These are phyloP conservation scores for Aspergillus chevalieri DNA, from an alignment of 2,329 filamentous ascomycete genomes.

Conservation along the genomic window DNA sequence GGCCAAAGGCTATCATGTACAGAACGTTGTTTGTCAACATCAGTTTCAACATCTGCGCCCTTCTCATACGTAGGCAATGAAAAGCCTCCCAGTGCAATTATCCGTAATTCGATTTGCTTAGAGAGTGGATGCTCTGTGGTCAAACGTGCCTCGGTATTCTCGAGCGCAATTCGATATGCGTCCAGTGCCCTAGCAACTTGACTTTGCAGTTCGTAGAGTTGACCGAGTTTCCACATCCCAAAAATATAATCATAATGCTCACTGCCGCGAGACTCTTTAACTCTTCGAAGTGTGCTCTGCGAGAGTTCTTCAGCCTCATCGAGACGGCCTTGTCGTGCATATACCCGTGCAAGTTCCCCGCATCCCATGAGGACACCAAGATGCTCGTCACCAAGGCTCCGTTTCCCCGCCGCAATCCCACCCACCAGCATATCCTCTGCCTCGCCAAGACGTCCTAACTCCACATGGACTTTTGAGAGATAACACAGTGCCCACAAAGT, in stretches of 20 bases:
- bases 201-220: conserved; percentile 6
- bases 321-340: conserved; percentile 11
- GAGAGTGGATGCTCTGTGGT: conserved; percentile 7
- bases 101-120: conserved; percentile 1
- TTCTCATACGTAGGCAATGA: not conserved
- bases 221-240: conserved; percentile 9
- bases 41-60: not conserved
- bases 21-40: not conserved
- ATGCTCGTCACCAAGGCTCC: conserved; percentile 20
- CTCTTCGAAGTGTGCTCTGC: conserved; percentile 1
- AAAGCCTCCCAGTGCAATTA: not conserved
- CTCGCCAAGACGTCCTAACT: conserved; percentile 11
- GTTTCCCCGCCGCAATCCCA: conserved; percentile 15
- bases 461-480: conserved; percentile 24
- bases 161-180: conserved; percentile 3
- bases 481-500: conserved; percentile 29
- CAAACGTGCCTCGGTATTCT: conserved; percentile 1
- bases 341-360: conserved; percentile 14
- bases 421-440: conserved; percentile 12
- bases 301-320: conserved; percentile 8
- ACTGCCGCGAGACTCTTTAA: conserved; percentile 12
- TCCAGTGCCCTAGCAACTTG: conserved; percentile 4
- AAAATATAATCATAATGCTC: conserved; percentile 8
- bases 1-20: not conserved
- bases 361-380: conserved; percentile 17